phyloP scores from a whole-genome alignment of 352 stramenopile genomes.

The Phytophthora citrophthora region DNA sequence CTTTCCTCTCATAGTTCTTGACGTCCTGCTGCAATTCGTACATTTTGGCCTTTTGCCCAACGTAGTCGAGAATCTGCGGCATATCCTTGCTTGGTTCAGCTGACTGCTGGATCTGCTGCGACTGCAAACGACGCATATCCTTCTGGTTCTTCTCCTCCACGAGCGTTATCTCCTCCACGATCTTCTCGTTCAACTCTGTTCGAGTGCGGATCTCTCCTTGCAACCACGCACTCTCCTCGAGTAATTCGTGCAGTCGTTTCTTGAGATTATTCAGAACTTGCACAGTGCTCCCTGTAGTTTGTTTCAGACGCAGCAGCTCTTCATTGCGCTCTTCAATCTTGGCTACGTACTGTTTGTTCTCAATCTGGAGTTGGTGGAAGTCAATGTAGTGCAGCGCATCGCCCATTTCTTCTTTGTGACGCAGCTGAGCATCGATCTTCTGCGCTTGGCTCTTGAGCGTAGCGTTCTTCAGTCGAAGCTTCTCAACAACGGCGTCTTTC shows the following conservation, averaged over 20 bases:
- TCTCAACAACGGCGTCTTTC: conserved; percentile 93
- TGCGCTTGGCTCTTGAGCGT: conserved; percentile 92
- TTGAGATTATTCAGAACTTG: conserved; percentile 93
- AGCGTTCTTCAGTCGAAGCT: conserved; percentile 94
- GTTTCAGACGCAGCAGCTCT: conserved; percentile 92
- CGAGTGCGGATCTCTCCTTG: conserved; percentile 82
- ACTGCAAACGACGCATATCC: conserved; percentile 63
- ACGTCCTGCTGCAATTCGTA: conserved; percentile 89
- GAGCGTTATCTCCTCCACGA: conserved; percentile 72
- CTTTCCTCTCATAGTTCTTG: conserved; percentile 93
- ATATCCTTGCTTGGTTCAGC: conserved; percentile 83
- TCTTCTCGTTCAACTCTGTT: conserved; percentile 89
- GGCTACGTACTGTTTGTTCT: conserved; percentile 96
- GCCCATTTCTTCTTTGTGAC: conserved; percentile 96
- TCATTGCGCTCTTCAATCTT: conserved; percentile 96
- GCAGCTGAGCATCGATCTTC: conserved; percentile 92
- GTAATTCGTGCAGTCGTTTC: conserved; percentile 86
- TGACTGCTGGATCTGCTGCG: conserved; percentile 66
- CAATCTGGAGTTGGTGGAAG: conserved; percentile 96
- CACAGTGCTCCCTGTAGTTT: conserved; percentile 90
- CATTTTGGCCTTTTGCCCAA: conserved; percentile 89
- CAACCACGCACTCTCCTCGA: conserved; percentile 84
- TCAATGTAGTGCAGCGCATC: conserved; percentile 97
- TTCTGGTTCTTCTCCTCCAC: conserved; percentile 81
- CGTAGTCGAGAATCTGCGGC: conserved; percentile 93